Base-by-base conservation (phyloP, 2,329 filamentous ascomycete genomes). In the Pleoardoris graminearum region DNA sequence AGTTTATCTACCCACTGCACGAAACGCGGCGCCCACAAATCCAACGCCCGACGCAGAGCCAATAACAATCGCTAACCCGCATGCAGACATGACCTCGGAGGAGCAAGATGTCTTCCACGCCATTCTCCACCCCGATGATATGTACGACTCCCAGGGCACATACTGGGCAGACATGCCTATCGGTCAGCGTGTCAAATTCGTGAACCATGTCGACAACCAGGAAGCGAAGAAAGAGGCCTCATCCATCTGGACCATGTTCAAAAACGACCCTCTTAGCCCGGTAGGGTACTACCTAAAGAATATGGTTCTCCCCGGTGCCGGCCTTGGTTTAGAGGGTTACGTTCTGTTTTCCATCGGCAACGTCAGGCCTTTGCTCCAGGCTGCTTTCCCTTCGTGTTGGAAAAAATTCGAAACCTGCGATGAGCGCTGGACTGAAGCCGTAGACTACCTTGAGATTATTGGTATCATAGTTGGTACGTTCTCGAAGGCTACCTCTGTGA, bases 331-430 rank as follows among this genome's bases (percentile, higher is more conserved):
- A 23, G 93, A 97, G 81, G 93, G 85, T 58, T 97, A 97, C 70
- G 92, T 97, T 36, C 83, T 97, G 17, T 97, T 97, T 81, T 97
- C 92, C 58, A 97, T 97, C 63, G 93, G 93, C 53, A 97, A 96
- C 75, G 79, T 97, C 59, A 85, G 89, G 68, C 89, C 92, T 4
- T 81, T 97, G 10, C 93, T 96, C 69, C 75, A 84, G 55, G 81
- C 84, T 29, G 84, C 85, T 5, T 97, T 93, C 82, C 83, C 85
- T 1, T 63, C 77, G 3, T 97, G 93, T 79, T 97, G 93, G 93
- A 80, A 79, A 21, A 70, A 69, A 0, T 74, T 82, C 54, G 73
- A 79, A 3, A 85, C 83, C 23, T 97, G 93, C 78, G 83, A 84
- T 68, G 74, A 83, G 61, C 89, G 90, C 60, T 97, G 93, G 93